Base-by-base conservation (phyloP, 169 alveolate species). In the Cryptosporidium tyzzeri region DNA sequence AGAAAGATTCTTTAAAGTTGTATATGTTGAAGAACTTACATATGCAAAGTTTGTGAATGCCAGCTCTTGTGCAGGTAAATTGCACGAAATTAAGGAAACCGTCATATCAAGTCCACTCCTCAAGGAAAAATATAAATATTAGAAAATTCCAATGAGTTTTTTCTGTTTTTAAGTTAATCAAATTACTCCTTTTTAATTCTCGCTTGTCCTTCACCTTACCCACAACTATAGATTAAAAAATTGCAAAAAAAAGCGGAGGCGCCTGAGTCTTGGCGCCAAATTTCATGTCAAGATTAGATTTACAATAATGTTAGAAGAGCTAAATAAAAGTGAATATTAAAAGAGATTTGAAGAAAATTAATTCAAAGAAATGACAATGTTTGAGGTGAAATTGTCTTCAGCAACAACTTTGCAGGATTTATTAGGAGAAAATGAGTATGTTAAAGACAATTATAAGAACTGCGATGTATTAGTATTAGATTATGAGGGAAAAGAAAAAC, bases 31-130 rank as follows among this genome's bases (percentile, higher is more conserved):
- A 21, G 67, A 68, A 53, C 70, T 86, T 31, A 92, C 92, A 73
- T 85, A 92, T 3, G 93, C 94, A 70, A 41, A 80, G 48, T 92
- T 92, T 8, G 93, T 92, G 39, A 86, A 70, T 18, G 94, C 94
- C 48, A 92, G 55, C 48, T 86, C 94, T 65, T 92, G 94, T 12
- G 94, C 92, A 9, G 92, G 94, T 26, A 92, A 58, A 44, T 86
- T 92, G 69, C 93, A 86, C 51, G 93, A 86, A 45, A 85, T 37
- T 53, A 92, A 50, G 31, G 65, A 26, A 41, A 80, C 58, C n/a
- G 86, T 53, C 86, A 73, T 73, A 29, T 21, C 16, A 29, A 26
- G 0, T 1, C 18, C 35, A 21, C 35, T 21, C 7, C 35, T 21
- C n/a, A 9, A 55, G 8, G 9, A 10, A 55, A 55, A 8, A 55